Evolutionary conservation across 2,329 filamentous ascomycete genomes (phyloP), one percentile per base, ranked within the genome.

Genomic region (Emergomyces pasteurianus): DNA sequence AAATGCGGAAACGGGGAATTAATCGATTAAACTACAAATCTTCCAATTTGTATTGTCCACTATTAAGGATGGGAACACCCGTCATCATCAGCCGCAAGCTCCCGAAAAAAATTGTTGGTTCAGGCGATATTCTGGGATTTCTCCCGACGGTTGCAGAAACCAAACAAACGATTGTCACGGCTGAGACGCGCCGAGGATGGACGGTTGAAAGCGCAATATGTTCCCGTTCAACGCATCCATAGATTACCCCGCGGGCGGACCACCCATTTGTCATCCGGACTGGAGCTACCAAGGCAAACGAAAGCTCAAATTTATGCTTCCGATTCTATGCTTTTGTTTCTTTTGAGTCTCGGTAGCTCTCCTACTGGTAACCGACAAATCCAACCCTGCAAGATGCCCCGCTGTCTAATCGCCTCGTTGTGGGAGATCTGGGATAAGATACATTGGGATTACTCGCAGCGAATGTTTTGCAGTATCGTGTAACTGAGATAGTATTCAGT

Each of bases 321-420:
- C 38, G 16, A 21, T 12, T 28, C 16, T 54, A 10, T n/a, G 3
- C 1, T 38, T 38, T 46, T 57, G 23, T 46, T 46, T 34, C 31
- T 16, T 56, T 56, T 26, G 42, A n/a, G 38, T 34, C 31, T 57
- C 40, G 55, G 55, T 57, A 57, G 55, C 10, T 57, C 55, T 46
- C 55, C 55, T 57, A 57, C 55, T 57, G 55, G 55, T 46, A 47
- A 31, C 55, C 55, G 40, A 46, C 40, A 57, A 55, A 46, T 8
- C 26, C 23, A 46, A 57, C 55, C 40, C 28, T 57, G 26, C 55
- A 57, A 40, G 40, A 57, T 47, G n/a, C 55, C 31, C 16, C 54
- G 26, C 55, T n/a, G 18, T 57, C 38, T 46, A 1, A 7, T 43
- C 43, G 14, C 55, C 40, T 47, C 40, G 38, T 23, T 43, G 36